phyloP scores from a whole-genome alignment of 2,329 filamentous ascomycete species.

The Akanthomyces lecanii region DNA sequence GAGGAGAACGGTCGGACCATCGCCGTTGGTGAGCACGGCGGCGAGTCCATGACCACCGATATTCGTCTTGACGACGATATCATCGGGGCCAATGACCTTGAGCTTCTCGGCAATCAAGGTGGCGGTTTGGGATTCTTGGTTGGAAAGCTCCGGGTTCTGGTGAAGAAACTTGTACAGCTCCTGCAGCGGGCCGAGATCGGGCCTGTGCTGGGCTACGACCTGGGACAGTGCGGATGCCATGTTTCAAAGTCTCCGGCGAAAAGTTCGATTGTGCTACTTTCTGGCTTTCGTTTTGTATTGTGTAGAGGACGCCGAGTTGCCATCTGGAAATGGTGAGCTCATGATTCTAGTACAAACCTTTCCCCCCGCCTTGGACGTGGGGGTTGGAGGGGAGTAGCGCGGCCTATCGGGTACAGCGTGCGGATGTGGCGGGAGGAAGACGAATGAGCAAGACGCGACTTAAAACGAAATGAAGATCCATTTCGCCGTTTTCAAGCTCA shows the following conservation, averaged over 20 bases:
- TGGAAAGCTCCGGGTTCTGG: conserved; percentile 54
- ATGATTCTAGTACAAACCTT: background rate
- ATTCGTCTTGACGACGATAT: conserved; percentile 36
- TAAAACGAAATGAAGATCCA: too few species aligned
- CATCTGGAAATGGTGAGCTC: background rate
- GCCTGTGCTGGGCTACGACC: conserved; percentile 6
- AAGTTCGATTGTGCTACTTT: background rate
- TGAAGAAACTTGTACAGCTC: conserved; percentile 56
- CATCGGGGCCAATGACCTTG: conserved; percentile 1
- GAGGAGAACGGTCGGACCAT: conserved; percentile 51
- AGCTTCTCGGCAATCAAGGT: conserved; percentile 42
- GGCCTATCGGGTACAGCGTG: background rate
- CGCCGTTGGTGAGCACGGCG: conserved; percentile 52
- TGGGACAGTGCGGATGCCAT: conserved; percentile 11
- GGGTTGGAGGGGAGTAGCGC: conserved; percentile 2
- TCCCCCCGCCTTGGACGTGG: conserved; percentile 10
- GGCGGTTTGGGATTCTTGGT: conserved; percentile 51
- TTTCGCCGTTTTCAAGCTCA: background rate
- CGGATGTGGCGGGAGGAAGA: background rate
- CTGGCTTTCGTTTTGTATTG: background rate
- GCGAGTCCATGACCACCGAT: conserved; percentile 59
- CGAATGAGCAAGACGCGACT: background rate
- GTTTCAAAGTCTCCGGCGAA: background rate
- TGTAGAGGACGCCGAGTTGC: background rate
- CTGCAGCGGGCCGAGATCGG: conserved; percentile 9